Percentiles rank a stretch among this genome's conserved stretches.
phyloP scores from a whole-genome alignment of 2,329 filamentous ascomycete genomes.

The Ophiostoma ulmi region DNA sequence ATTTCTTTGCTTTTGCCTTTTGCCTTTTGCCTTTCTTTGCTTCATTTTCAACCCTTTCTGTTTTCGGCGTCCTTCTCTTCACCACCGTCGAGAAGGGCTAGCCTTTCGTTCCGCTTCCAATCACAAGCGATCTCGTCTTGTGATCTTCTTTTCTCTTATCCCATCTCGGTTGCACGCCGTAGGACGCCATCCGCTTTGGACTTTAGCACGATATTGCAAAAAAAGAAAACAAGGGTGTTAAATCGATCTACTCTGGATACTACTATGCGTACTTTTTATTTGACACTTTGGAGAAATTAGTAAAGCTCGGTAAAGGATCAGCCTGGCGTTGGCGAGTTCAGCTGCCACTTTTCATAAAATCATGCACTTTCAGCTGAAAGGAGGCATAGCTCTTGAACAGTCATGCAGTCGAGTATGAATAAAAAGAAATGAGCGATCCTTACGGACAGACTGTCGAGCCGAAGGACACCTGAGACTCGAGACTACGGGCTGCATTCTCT shows the following conservation, averaged over 20 bases:
- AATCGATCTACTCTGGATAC: slow-evolving; percentile 2
- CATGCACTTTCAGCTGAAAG: not conserved
- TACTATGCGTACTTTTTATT: not conserved
- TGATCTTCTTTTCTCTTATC: not conserved
- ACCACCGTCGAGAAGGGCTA: not conserved
- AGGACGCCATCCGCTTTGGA: slow-evolving; percentile 3
- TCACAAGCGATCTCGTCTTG: not conserved
- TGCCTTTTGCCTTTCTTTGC: no score
- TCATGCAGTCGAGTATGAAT: not conserved
- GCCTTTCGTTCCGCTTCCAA: not conserved
- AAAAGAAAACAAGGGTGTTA: not conserved
- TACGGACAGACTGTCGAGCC: not conserved
- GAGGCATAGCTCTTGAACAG: not conserved
- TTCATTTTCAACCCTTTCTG: not conserved
- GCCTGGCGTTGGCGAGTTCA: not conserved
- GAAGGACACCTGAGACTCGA: no score
- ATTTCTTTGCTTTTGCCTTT: not conserved
- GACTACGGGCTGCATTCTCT: not conserved
- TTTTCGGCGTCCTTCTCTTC: not conserved
- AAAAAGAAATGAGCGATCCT: not conserved
- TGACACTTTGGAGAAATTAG: no score
- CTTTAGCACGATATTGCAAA: not conserved
- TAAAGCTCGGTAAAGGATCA: not conserved
- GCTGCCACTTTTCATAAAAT: not conserved
- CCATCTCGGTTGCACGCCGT: slow-evolving; percentile 13